Evolutionary conservation across 1,284 basidiomycete species (phyloP).

Genomic region (Papiliotrema nemorosa): DNA sequence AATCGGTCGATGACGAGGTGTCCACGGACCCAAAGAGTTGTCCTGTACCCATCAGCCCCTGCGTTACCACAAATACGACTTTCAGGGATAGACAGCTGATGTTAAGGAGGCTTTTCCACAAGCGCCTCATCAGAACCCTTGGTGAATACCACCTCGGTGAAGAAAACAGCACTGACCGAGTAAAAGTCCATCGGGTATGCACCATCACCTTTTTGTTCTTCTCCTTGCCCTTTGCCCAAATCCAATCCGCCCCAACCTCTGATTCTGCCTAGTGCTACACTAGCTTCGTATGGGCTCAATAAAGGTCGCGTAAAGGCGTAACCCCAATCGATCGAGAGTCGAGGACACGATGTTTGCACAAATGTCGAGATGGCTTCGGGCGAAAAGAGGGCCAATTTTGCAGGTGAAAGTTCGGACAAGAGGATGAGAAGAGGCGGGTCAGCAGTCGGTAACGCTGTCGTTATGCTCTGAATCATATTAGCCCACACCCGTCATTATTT

Average conservation of each 20-base stretch:
- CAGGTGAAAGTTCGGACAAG: conserved; percentile 91
- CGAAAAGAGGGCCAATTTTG: conserved; percentile 82
- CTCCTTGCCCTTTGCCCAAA: conserved; percentile 31
- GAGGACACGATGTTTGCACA: conserved; percentile 92
- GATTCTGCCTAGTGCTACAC: conserved; percentile 73
- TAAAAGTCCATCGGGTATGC: conserved; percentile 98
- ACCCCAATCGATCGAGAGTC: conserved; percentile 97
- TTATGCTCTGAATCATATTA: conserved; percentile 5
- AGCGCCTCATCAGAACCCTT: no score
- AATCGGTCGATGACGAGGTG: conserved; percentile 36
- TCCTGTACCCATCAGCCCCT: conserved; percentile 12
- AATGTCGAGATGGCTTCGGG: conserved; percentile 73
- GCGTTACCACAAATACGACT: no score
- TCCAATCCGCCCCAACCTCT: conserved; percentile 49
- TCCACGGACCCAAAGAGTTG: conserved; percentile 46
- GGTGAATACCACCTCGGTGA: background rate
- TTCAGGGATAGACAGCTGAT: no score
- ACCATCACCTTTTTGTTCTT: conserved; percentile 28
- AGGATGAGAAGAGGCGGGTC: conserved; percentile 65
- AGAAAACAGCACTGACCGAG: conserved; percentile 59
- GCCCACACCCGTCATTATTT: background rate
- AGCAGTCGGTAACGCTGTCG: conserved; percentile 4
- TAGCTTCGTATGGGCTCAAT: conserved; percentile 90
- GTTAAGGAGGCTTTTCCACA: no score
- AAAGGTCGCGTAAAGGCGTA: conserved; percentile 89